Evolutionary conservation across 148 eudicot genomes (phyloP), one percentile per base, ranked within the genome.

Genomic region (Chenopodium album): DNA sequence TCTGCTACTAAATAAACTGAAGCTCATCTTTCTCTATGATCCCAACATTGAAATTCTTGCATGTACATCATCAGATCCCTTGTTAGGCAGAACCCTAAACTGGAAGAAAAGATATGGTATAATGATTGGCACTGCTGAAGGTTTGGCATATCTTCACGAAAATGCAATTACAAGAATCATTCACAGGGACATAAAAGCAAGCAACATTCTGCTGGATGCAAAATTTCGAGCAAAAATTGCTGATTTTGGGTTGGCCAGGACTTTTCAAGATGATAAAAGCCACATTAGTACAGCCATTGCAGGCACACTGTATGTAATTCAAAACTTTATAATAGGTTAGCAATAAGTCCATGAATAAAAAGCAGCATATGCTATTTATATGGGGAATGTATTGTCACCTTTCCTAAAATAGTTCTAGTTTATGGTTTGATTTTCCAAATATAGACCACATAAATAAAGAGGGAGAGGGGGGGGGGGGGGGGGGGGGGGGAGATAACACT

Each of bases 211-310:
- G 62, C 62, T 92, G 76, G 95, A 90, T 64, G 82, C 89, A 56
- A 85, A 86, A 79, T 80, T 90, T 31, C 81, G 85, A 7, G 88
- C 90, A 17, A 92, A 88, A 85, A 86, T 87, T 20, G 89, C 90
- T 84, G 92, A 90, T 87, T 56, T 90, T 63, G 92, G 92, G 62
- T 86, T 89, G 84, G 92, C 91, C 64, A 85, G 91, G 78, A 82
- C 90, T 50, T 90, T 92, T 73, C 86, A 90, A 80, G 90, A 83
- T 56, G 90, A 90, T 79, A 89, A 84, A 80, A 90, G 89, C 83
- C 90, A 89, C 72, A 86, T 88, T 70, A 92, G 91, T 77, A 90
- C 93, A 19, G 90, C 88, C 69, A 87, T 90, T 44, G 93, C 92
- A 72, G 90, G 93, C 79, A 89, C 93, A 78, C 82, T 89, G 93